A percentile compares a stretch with the other conserved stretches of the same genome.
phyloP scores from a whole-genome alignment of 2,329 filamentous ascomycete genomes.

The Claviceps spartinae region DNA sequence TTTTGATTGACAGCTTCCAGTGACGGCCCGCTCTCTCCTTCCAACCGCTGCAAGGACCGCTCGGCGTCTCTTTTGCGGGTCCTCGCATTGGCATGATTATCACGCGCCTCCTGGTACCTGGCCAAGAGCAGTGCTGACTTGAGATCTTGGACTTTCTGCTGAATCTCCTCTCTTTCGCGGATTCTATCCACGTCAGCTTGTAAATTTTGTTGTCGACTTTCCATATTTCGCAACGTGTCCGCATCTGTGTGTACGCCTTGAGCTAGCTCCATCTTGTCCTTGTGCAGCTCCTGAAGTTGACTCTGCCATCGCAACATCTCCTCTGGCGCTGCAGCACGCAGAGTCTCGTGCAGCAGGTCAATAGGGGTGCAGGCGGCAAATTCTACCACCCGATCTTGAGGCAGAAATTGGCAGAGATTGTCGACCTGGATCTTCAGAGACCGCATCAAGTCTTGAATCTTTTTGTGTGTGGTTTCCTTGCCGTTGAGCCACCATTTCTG shows the following conservation, averaged over 20 bases:
- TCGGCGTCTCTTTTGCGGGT: conserved; percentile 38
- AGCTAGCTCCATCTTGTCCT: conserved; percentile 50
- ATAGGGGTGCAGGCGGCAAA: conserved; percentile 76
- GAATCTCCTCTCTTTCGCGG: conserved; percentile 57
- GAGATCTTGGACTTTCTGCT: conserved; percentile 50
- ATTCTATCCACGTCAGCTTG: conserved; percentile 74
- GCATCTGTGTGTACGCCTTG: conserved; percentile 42
- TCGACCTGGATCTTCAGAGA: conserved; percentile 85
- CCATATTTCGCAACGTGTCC: conserved; percentile 51
- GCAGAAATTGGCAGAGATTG: conserved; percentile 93
- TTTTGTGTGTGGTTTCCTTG: conserved; percentile 44
- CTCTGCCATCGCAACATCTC: conserved; percentile 71
- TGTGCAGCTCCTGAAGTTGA: conserved; percentile 56
- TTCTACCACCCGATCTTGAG: conserved; percentile 89
- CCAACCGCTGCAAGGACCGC: conserved; percentile 43
- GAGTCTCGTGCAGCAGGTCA: conserved; percentile 71
- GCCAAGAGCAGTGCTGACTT: conserved; percentile 52
- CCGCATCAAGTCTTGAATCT: conserved; percentile 52
- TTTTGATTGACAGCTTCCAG: conserved; percentile 57
- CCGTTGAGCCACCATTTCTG: conserved; percentile 69
- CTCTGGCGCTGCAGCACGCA: conserved; percentile 72
- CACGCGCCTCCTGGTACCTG: conserved; percentile 44
- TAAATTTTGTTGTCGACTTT: conserved; percentile 60
- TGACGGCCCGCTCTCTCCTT: conserved; percentile 49
- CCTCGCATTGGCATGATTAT: conserved; percentile 38